Base-by-base conservation (phyloP, 345 rosid species). In the Arabis hirsuta region DNA sequence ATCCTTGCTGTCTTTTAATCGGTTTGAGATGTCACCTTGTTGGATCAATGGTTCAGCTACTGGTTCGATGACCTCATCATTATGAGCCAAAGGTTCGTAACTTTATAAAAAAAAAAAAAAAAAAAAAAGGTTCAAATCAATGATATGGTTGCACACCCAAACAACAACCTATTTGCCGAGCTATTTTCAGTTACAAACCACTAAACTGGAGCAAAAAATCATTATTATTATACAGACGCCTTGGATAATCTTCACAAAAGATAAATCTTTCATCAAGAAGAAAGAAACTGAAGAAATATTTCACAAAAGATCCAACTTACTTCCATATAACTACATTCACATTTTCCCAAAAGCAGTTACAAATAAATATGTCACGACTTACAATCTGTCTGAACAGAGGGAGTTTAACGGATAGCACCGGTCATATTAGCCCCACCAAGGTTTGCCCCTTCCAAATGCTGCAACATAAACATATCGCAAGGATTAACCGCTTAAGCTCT, bases 361-460 rank as follows among this genome's bases (percentile, higher is more conserved):
- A 72, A 32, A 54, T 44, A 27, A 53, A 46, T 39, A 62, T 9
- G 55, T 13, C 34, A 9, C 62, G 36, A 62, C 69, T 51, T 31
- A 2, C 31, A 60, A 41, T 53, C 47, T 7, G 54, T 60, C 70
- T 44, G 70, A 44, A 45, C 64, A 55, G 6, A 73, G 39, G 53
- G 64, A 9, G 6, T 50, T 82, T 67, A 91, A 68, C 97, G 77
- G 51, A 89, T 81, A 63, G 94, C 92, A 75, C 88, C 97, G 44
- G 82, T 84, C 82, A 89, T 73, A 73, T 87, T 91, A 56, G 96
- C 97, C 4, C 96, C 97, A 26, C 87, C 97, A n/a, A 91, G 94
- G 84, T 62, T 91, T 46, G 94, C 88, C 58, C 89, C 96, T 81
- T 91, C 91, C 85, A 89, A 74, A 60, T 81, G 90, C 97, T 90